These are phyloP conservation scores for Camellia granthamiana DNA, from an alignment of 148 eudicot genomes.

Conservation along the genomic window DNA sequence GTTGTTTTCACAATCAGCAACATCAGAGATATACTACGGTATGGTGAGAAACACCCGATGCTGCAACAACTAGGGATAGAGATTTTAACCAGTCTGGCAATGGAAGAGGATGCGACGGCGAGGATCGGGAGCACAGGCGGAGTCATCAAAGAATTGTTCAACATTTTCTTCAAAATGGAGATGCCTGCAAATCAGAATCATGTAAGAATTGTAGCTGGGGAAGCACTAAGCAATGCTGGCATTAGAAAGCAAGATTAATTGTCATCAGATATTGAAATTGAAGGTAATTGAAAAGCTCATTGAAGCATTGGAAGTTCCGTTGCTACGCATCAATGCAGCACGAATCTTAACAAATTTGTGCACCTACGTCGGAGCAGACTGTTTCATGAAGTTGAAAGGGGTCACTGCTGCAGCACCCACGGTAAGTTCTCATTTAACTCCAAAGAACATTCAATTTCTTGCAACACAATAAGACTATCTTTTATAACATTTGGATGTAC, in stretches of 20 bases:
- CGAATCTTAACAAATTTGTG: conserved; percentile 66
- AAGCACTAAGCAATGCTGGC: conserved; percentile 72
- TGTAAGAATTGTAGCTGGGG: conserved; percentile 71
- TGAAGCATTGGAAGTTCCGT: conserved; percentile 42
- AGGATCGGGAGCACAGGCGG: conserved; percentile 83
- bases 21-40: conserved; percentile 56
- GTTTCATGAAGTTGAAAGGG: conserved; percentile 40
- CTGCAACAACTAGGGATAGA: conserved; percentile 65
- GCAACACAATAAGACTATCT: no score
- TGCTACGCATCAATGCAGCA: conserved; percentile 54
- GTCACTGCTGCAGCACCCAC: conserved; percentile 49
- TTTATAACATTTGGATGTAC: no score
- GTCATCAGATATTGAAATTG: conserved; percentile 43
- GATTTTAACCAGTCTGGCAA: conserved; percentile 57
- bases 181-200: conserved; percentile 24
- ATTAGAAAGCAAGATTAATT: conserved; percentile 50
- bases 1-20: conserved; percentile 73
- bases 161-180: conserved; percentile 50
- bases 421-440: conserved; percentile 35
- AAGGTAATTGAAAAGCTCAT: conserved; percentile 40
- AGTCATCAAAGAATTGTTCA: conserved; percentile 55
- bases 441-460: background rate
- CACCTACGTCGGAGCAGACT: conserved; percentile 49
- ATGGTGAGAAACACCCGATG: conserved; percentile 53
- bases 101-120: conserved; percentile 79